A percentile compares a stretch with the other conserved stretches of the same genome.
phyloP scores from a whole-genome alignment of 768 basidiomycete genomes.

The Phaffia tasmanica region DNA sequence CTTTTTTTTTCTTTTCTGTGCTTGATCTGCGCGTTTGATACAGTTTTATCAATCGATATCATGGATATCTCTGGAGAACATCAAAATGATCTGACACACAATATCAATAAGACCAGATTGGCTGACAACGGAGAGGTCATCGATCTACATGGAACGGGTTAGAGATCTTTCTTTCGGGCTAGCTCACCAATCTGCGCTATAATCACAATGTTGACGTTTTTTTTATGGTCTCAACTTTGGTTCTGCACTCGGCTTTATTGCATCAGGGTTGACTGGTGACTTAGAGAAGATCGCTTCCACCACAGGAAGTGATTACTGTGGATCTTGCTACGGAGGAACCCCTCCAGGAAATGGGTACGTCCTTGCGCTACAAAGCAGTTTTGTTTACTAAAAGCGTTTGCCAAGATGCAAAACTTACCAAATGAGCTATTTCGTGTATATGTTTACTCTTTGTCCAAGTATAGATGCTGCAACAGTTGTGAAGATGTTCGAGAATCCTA shows the following conservation, averaged over 20 bases:
- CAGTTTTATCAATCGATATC: slow-evolving; percentile 89
- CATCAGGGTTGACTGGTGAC: slow-evolving; percentile 67
- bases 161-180: slow-evolving; percentile 33
- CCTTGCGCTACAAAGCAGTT: slow-evolving; percentile 29
- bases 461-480: slow-evolving; percentile 90
- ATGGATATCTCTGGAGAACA: slow-evolving; percentile 98
- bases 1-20: not conserved
- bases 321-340: slow-evolving; percentile 84
- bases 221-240: not conserved
- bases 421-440: slow-evolving; percentile 27
- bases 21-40: not conserved
- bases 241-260: not conserved
- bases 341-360: slow-evolving; percentile 29
- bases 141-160: slow-evolving; percentile 42
- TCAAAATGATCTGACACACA: slow-evolving; percentile 77
- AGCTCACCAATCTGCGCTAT: slow-evolving; percentile 11
- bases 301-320: slow-evolving; percentile 63
- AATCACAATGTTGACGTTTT: slow-evolving; percentile 26
- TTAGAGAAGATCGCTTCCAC: slow-evolving; percentile 61
- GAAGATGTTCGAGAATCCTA: slow-evolving; percentile 88
- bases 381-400: not conserved
- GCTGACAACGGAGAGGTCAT: slow-evolving; percentile 45
- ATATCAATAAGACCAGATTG: slow-evolving; percentile 71
- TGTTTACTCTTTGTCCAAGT: slow-evolving; percentile 9
- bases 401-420: slow-evolving; percentile 28